Conservation (phyloP, 495 filamentous ascomycete genomes). For the Neurospora sp. region DNA sequence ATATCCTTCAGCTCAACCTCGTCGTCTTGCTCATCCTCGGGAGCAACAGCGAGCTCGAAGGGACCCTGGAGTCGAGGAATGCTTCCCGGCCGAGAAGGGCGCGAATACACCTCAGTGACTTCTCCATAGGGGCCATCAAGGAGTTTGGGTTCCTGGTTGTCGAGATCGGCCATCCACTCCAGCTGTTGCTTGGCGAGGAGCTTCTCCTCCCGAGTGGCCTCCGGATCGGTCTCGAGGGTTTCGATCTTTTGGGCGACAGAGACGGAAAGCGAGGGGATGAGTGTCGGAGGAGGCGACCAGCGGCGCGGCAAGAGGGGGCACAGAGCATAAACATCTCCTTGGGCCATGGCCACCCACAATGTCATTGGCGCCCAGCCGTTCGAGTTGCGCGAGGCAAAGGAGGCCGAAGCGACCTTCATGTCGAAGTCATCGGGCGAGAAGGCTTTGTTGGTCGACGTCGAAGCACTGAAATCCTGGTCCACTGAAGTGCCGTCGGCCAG, state of each 20-base stretch:
- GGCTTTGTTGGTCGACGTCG: slow-evolving; percentile 58
- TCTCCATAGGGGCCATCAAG: slow-evolving; percentile 30
- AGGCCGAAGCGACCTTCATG: slow-evolving; percentile 80
- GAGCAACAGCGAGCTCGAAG: slow-evolving; percentile 57
- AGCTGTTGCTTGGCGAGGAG: slow-evolving; percentile 60
- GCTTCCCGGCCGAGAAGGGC: slow-evolving; percentile 58
- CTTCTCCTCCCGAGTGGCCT: slow-evolving; percentile 43
- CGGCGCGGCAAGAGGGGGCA: slow-evolving; percentile 75
- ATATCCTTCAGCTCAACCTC: slow-evolving; percentile 52
- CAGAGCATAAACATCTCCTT: slow-evolving; percentile 82
- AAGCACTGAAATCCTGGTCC: slow-evolving; percentile 66
- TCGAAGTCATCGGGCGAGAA: slow-evolving; percentile 79
- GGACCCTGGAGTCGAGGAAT: slow-evolving; percentile 79
- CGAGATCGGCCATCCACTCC: slow-evolving; percentile 74
- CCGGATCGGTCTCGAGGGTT: slow-evolving; percentile 46
- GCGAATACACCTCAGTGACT: slow-evolving; percentile 50
- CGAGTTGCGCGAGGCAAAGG: slow-evolving; percentile 67
- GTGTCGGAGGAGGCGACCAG: slow-evolving; percentile 67
- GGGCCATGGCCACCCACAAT: slow-evolving; percentile 80
- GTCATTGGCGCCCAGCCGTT: slow-evolving; percentile 87
- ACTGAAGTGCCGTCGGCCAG: slow-evolving; percentile 66
- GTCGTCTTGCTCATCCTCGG: slow-evolving; percentile 54
- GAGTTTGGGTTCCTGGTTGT: slow-evolving; percentile 59
- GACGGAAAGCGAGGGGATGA: slow-evolving; percentile 67
- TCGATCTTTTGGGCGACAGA: slow-evolving; percentile 58